phyloP scores from a whole-genome alignment of 345 rosid species.

The Combretum micranthum region DNA sequence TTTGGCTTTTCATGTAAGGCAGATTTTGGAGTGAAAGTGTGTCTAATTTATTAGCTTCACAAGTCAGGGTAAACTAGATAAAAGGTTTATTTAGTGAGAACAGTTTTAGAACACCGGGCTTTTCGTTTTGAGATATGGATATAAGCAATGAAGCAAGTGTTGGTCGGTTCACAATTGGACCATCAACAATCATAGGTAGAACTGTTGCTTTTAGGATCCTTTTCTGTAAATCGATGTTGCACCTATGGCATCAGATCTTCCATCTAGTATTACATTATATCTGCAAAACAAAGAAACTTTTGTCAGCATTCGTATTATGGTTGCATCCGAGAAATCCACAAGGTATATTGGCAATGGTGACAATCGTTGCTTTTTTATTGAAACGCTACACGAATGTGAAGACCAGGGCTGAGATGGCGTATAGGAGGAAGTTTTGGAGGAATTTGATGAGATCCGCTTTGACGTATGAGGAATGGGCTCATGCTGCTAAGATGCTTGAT shows the following conservation, averaged over 20 bases:
- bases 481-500: conserved; percentile 96
- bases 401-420: conserved; percentile 87
- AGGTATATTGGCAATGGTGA: conserved; percentile 89
- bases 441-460: conserved; percentile 84
- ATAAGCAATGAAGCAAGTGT: conserved; percentile 84
- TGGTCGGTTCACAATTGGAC: conserved; percentile 82
- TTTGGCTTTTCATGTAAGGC: too few relatives aligned
- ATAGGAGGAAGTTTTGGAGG: conserved; percentile 97
- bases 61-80: too few relatives aligned
- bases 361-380: conserved; percentile 71
- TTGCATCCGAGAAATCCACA: conserved; percentile 93
- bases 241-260: conserved; percentile 47
- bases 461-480: conserved; percentile 98
- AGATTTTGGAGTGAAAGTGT: too few relatives aligned
- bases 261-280: conserved; percentile 31
- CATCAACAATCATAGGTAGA: conserved; percentile 73
- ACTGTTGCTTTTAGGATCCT: conserved; percentile 80
- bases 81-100: too few relatives aligned
- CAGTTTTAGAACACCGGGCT: not conserved
- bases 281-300: conserved; percentile 29
- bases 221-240: conserved; percentile 68
- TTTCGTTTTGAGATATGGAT: conserved; percentile 41
- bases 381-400: conserved; percentile 83
- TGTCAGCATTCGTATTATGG: conserved; percentile 64
- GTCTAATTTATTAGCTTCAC: too few relatives aligned